These are phyloP conservation scores for Lithocarpus polystachyus DNA, from an alignment of 306 rosid species.

Conservation along the genomic window DNA sequence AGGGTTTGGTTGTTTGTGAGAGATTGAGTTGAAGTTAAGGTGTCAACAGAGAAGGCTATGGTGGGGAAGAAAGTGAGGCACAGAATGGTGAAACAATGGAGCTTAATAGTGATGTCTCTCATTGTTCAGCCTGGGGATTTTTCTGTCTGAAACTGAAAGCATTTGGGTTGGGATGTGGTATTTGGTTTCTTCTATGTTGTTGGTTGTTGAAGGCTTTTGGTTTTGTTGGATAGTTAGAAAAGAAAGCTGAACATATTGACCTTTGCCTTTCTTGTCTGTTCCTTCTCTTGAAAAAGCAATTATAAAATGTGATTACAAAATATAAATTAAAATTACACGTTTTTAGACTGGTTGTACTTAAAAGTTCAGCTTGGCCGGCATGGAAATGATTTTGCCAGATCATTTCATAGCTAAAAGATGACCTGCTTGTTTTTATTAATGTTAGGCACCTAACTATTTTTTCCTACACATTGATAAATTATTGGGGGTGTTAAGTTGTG, in stretches of 20 bases:
- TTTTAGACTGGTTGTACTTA: not conserved
- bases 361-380: not conserved
- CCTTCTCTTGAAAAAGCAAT: not conserved
- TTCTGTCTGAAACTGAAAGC: not conserved
- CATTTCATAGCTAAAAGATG: not conserved
- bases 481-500: too few relatives aligned
- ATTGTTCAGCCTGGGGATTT: conserved; percentile 27
- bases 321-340: not conserved
- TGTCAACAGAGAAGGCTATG: conserved; percentile 27
- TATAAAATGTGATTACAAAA: not conserved
- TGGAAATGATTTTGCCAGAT: not conserved
- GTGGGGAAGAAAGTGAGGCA: conserved; percentile 25
- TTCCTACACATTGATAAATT: too few relatives aligned
- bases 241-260: conserved; percentile 19
- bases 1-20: conserved; percentile 49
- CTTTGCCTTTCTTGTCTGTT: not conserved
- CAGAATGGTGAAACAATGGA: conserved; percentile 12
- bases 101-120: conserved; percentile 25
- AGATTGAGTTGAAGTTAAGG: conserved; percentile 40
- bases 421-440: not conserved
- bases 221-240: conserved; percentile 2
- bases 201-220: not conserved
- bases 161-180: not conserved
- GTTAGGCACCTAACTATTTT: too few relatives aligned
- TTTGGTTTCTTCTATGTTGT: conserved; percentile 10